These are phyloP conservation scores for Termitomyces sp. DNA, from an alignment of 768 basidiomycete genomes.

Conservation along the genomic window DNA sequence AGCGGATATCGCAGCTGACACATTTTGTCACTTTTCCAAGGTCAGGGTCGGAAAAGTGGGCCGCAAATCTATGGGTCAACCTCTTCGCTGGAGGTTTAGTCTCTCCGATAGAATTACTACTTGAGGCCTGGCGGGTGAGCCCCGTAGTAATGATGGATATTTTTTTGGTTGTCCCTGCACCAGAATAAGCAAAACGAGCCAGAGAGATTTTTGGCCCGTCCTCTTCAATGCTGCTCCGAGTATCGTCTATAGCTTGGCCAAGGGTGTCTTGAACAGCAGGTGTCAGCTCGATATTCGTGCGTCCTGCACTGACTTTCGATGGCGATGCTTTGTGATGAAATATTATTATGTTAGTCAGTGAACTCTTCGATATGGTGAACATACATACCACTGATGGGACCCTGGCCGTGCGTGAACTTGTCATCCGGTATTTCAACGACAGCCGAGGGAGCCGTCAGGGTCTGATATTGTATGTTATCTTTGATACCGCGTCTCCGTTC, in stretches of 20 bases:
- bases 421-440: slow-evolving; percentile 23
- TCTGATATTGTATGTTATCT: not conserved
- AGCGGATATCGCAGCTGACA: slow-evolving; percentile 58
- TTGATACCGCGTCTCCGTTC: slow-evolving; percentile 4
- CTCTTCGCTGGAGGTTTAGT: slow-evolving; percentile 13
- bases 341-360: not conserved
- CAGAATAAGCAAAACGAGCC: slow-evolving; percentile 38
- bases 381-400: not conserved
- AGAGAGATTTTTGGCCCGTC: slow-evolving; percentile 25
- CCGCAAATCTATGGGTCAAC: slow-evolving; percentile 18
- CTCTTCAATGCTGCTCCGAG: slow-evolving; percentile 23
- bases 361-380: not conserved
- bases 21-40: slow-evolving; percentile 52
- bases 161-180: slow-evolving; percentile 4
- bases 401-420: slow-evolving; percentile 1
- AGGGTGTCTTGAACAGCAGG: not conserved
- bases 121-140: slow-evolving; percentile 12
- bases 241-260: not conserved
- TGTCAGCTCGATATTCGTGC: not conserved
- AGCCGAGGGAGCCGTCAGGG: not conserved
- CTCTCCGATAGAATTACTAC: slow-evolving; percentile 6
- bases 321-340: not conserved
- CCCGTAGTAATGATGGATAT: not conserved
- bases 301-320: not conserved
- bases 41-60: slow-evolving; percentile 43